Evolutionary conservation across 805 yeast species (phyloP).

Genomic region (Tetrapisispora taiwanensis): DNA sequence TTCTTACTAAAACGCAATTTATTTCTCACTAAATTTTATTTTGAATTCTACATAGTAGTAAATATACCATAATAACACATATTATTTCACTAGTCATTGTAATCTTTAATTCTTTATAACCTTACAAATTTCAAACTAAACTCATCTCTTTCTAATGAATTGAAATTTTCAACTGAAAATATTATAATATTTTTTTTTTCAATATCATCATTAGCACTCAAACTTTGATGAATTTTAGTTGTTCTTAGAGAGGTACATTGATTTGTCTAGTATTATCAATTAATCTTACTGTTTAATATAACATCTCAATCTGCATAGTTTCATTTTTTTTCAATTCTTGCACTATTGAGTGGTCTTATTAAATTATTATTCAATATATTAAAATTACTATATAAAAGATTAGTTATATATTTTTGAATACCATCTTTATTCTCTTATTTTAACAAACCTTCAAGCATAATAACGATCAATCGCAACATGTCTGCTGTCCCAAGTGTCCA

Average conservation of each 20-base stretch:
- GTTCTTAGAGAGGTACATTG: neutral
- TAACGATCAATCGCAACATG: slow-evolving; percentile 32
- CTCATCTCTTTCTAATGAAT: no score
- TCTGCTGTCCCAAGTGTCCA: slow-evolving; percentile 72
- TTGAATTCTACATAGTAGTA: no score
- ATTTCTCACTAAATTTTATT: no score
- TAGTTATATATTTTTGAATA: neutral
- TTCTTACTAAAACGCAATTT: no score
- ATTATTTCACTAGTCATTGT: no score
- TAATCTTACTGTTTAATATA: no score
- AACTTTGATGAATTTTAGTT: neutral
- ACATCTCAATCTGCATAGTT: neutral
- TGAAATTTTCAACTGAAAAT: neutral
- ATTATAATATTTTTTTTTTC: no score
- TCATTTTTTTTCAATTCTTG: neutral
- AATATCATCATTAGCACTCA: neutral
- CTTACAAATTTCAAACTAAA: no score
- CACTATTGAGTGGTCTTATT: neutral
- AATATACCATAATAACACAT: no score
- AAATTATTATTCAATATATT: neutral
- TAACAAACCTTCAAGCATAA: slow-evolving; percentile 4
- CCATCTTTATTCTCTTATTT: neutral
- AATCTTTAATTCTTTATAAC: no score
- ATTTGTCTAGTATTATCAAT: neutral
- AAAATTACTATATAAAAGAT: neutral